phyloP scores from a whole-genome alignment of 2,329 filamentous ascomycete genomes.

The Sclerotinia subarctica region DNA sequence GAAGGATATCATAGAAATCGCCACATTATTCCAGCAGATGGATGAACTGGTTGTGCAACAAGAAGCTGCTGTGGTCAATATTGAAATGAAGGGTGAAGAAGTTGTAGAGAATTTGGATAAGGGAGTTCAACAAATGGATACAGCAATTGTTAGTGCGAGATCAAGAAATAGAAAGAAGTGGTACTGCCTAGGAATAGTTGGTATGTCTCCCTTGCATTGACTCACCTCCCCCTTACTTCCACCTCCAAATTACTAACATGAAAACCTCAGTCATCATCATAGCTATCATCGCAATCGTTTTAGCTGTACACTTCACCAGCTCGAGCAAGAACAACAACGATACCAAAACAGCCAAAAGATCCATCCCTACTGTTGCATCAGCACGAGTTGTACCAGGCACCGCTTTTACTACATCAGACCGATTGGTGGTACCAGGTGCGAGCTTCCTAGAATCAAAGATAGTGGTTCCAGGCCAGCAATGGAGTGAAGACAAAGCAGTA shows the following conservation, averaged over 20 bases:
- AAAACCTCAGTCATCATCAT: slow-evolving; percentile 50
- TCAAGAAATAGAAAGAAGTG: slow-evolving; percentile 76
- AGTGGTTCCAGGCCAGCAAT: slow-evolving; percentile 22
- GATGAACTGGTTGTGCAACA: slow-evolving; percentile 83
- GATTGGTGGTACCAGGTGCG: slow-evolving; percentile 24
- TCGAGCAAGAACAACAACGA: slow-evolving; percentile 17
- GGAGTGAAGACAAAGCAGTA: slow-evolving; percentile 20
- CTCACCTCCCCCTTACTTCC: slow-evolving; percentile 1
- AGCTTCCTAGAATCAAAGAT: slow-evolving; percentile 19
- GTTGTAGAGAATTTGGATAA: slow-evolving; percentile 80
- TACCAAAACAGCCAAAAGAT: slow-evolving; percentile 27
- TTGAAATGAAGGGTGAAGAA: slow-evolving; percentile 84
- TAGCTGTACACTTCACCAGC: slow-evolving; percentile 47
- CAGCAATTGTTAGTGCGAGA: slow-evolving; percentile 78
- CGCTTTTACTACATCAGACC: slow-evolving; percentile 14
- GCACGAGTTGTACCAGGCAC: slow-evolving; percentile 23
- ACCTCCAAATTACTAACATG: slow-evolving; percentile 21
- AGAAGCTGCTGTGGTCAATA: slow-evolving; percentile 73
- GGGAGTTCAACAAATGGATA: slow-evolving; percentile 77
- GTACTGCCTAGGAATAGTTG: slow-evolving; percentile 80
- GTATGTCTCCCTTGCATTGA: slow-evolving; percentile 38
- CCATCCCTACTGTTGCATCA: slow-evolving; percentile 23
- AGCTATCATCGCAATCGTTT: slow-evolving; percentile 48
- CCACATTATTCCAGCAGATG: slow-evolving; percentile 85
- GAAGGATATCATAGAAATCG: slow-evolving; percentile 80